These are phyloP conservation scores for Hansfordia pulvinata DNA, from an alignment of 2,329 filamentous ascomycete species.

Conservation along the genomic window DNA sequence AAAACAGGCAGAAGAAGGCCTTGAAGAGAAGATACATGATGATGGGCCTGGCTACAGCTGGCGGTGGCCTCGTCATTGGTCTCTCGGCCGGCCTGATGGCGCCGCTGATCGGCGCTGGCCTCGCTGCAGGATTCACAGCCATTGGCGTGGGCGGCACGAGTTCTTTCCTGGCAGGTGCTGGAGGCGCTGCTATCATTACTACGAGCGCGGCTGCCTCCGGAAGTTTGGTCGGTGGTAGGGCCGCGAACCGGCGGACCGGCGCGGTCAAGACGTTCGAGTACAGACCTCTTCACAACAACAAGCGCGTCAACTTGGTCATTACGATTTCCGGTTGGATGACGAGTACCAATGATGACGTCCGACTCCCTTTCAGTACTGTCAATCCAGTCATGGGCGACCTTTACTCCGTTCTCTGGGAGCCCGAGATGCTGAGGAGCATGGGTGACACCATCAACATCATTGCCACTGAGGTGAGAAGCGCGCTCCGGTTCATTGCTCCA, in stretches of 20 bases:
- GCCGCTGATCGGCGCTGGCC: conserved; percentile 83
- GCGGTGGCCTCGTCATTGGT: conserved; percentile 88
- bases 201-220: conserved; percentile 79
- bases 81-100: conserved; percentile 84
- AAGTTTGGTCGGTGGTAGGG: conserved; percentile 71
- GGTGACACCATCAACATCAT: conserved; percentile 98
- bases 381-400: conserved; percentile 97
- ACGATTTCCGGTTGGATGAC: conserved; percentile 98
- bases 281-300: conserved; percentile 92
- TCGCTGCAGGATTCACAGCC: conserved; percentile 89
- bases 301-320: conserved; percentile 87
- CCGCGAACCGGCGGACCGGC: conserved; percentile 77
- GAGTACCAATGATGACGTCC: conserved; percentile 91
- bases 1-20: conserved; percentile 66
- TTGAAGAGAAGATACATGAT: conserved; percentile 77
- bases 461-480: conserved; percentile 80
- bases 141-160: conserved; percentile 85
- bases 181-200: conserved; percentile 87
- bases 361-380: conserved; percentile 88
- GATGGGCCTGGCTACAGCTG: conserved; percentile 94
- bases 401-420: conserved; percentile 95
- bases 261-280: conserved; percentile 96
- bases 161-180: conserved; percentile 80
- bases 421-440: conserved; percentile 95
- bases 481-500: conserved; percentile 5